Evolutionary conservation across 306 rosid genomes (phyloP).

Genomic region (peach (Prunus persica)): DNA sequence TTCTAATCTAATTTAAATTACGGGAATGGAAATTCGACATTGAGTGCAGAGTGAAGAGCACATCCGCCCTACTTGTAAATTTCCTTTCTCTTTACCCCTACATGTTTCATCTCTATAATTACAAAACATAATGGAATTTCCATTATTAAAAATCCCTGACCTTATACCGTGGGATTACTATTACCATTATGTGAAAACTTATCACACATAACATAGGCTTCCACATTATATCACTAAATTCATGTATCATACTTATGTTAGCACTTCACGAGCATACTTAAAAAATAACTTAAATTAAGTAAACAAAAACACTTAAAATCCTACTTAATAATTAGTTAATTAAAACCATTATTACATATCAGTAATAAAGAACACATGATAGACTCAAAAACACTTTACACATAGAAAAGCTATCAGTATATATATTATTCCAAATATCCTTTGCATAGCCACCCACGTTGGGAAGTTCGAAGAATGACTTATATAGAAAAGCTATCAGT

Average conservation of each 20-base stretch:
- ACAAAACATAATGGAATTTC: too few relatives aligned
- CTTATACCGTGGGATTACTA: too few relatives aligned
- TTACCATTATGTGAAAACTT: neutral
- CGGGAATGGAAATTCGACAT: accelerated
- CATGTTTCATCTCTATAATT: too few relatives aligned
- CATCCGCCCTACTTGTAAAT: too few relatives aligned
- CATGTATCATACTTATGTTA: neutral
- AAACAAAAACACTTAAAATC: neutral
- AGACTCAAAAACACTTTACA: neutral
- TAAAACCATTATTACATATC: neutral
- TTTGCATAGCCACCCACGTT: too few relatives aligned
- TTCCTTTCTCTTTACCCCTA: too few relatives aligned
- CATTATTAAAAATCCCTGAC: too few relatives aligned
- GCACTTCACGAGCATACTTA: neutral
- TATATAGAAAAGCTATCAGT: neutral
- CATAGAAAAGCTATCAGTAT: neutral
- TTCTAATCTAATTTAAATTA: too few relatives aligned
- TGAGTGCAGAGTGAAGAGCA: too few relatives aligned
- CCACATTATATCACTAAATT: neutral
- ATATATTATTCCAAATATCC: neutral
- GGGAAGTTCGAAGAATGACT: too few relatives aligned
- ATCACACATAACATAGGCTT: too few relatives aligned
- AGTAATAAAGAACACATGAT: neutral
- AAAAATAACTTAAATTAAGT: neutral
- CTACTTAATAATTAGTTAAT: neutral